These are phyloP conservation scores for Penicillium odoratum DNA, from an alignment of 495 filamentous ascomycete species.

Conservation along the genomic window DNA sequence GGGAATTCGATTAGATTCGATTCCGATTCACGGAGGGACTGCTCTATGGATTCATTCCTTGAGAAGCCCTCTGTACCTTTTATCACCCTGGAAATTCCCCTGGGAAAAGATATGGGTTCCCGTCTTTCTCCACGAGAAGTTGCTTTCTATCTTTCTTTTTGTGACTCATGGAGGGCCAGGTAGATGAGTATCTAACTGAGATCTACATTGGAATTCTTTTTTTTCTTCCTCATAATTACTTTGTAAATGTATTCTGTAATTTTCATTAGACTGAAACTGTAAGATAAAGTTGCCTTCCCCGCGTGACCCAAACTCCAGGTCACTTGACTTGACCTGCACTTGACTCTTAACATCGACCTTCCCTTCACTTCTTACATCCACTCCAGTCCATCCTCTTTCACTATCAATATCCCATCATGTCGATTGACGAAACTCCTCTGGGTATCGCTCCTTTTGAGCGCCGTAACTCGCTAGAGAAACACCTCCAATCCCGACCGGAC, in stretches of 20 bases:
- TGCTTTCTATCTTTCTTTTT: conserved; percentile 4
- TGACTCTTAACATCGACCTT: not conserved
- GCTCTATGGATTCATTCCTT: conserved; percentile 17
- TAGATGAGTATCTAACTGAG: not conserved
- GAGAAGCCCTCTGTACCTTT: conserved; percentile 12
- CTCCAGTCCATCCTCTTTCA: not conserved
- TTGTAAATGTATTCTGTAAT: not conserved
- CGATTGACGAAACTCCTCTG: conserved; percentile 42
- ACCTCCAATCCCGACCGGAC: conserved; percentile 76
- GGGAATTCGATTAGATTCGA: conserved; percentile 39
- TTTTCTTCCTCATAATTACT: not conserved
- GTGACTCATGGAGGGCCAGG: not conserved
- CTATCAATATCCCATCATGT: conserved; percentile 25
- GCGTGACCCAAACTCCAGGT: conserved; percentile 19
- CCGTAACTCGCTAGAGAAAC: conserved; percentile 86
- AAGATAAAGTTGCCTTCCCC: conserved; percentile 15
- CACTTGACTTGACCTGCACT: conserved; percentile 17
- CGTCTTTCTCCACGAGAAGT: not conserved
- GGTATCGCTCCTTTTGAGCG: conserved; percentile 63
- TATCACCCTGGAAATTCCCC: conserved; percentile 10
- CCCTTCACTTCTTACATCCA: not conserved
- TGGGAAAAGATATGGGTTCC: conserved; percentile 4
- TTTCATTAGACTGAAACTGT: not conserved
- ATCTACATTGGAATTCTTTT: not conserved
- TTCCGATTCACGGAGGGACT: conserved; percentile 14